A percentile compares a stretch with the other conserved stretches of the same genome.
phyloP scores from a whole-genome alignment of 2,329 filamentous ascomycete genomes.

The Fusarium oxysporum region DNA sequence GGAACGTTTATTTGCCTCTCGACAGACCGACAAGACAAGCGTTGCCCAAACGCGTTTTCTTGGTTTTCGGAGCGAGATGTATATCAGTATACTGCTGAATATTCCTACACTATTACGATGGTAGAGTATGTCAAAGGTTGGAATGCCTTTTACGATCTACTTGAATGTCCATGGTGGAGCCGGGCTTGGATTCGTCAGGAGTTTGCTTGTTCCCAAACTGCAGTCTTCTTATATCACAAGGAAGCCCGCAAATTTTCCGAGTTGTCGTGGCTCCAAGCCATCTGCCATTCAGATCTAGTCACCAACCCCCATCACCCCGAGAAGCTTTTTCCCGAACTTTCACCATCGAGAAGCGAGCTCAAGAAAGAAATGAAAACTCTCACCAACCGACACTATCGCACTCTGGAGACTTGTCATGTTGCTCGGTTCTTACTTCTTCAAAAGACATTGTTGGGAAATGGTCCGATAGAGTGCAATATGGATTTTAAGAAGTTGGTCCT shows the following conservation, averaged over 20 bases:
- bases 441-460: fast-evolving
- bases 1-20: not conserved
- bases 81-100: not conserved
- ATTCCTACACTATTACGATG: not conserved
- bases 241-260: not conserved
- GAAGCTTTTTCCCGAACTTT: not conserved
- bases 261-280: not conserved
- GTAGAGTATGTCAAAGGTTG: not conserved
- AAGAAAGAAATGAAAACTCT: not conserved
- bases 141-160: not conserved
- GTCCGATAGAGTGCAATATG: not conserved
- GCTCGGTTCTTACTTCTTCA: not conserved
- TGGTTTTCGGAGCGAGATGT: not conserved
- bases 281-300: not conserved
- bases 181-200: not conserved
- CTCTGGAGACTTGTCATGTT: not conserved
- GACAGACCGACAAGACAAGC: fast-evolving
- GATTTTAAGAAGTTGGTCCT: not conserved
- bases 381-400: not conserved
- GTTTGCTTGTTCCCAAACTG: not conserved
- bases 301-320: not conserved
- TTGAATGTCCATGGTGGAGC: not conserved
- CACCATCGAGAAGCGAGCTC: not conserved
- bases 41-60: not conserved
- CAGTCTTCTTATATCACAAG: not conserved